phyloP scores from a whole-genome alignment of 2,329 filamentous ascomycete species.

The Fusarium sp. region DNA sequence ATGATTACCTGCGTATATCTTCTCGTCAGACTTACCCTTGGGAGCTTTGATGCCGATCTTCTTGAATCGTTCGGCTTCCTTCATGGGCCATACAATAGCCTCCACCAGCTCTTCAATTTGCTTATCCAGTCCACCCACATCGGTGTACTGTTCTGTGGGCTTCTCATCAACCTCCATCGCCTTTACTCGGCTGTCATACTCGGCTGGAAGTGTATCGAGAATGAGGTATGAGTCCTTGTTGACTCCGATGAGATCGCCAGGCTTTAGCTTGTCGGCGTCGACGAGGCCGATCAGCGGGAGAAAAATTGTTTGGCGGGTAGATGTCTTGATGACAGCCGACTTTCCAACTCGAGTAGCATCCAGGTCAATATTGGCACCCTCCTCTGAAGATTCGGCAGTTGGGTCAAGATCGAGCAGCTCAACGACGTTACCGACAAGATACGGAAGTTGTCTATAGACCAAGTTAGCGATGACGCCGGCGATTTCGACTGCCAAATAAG shows the following conservation, averaged over 20 bases:
- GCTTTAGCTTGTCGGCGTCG: conserved; percentile 94
- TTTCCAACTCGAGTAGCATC: conserved; percentile 98
- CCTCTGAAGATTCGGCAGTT: conserved; percentile 94
- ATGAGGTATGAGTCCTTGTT: conserved; percentile 99
- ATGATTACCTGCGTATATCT: conserved; percentile 63
- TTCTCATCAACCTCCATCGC: conserved; percentile 99
- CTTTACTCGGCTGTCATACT: conserved; percentile 99
- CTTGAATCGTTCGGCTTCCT: conserved; percentile 98
- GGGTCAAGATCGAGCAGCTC: conserved; percentile 97
- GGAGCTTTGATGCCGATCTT: conserved; percentile 99
- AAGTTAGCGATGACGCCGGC: conserved; percentile 9
- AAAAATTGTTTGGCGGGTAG: conserved; percentile 98
- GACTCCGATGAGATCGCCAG: conserved; percentile 95
- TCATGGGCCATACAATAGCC: conserved; percentile 99
- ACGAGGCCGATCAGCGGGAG: conserved; percentile 96
- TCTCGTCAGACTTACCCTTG: conserved; percentile 79
- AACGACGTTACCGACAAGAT: conserved; percentile 98
- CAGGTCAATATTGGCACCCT: conserved; percentile 98
- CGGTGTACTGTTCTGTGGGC: conserved; percentile 98
- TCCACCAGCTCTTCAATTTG: conserved; percentile 99
- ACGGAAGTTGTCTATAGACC: conserved; percentile 86
- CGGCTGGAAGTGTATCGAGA: conserved; percentile 94
- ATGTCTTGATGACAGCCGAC: conserved; percentile 99
- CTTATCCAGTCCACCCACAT: conserved; percentile 97
- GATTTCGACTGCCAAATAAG: not conserved